These are phyloP conservation scores for Nannizziopsis barbatae DNA, from an alignment of 2,329 filamentous ascomycete genomes.

Conservation along the genomic window DNA sequence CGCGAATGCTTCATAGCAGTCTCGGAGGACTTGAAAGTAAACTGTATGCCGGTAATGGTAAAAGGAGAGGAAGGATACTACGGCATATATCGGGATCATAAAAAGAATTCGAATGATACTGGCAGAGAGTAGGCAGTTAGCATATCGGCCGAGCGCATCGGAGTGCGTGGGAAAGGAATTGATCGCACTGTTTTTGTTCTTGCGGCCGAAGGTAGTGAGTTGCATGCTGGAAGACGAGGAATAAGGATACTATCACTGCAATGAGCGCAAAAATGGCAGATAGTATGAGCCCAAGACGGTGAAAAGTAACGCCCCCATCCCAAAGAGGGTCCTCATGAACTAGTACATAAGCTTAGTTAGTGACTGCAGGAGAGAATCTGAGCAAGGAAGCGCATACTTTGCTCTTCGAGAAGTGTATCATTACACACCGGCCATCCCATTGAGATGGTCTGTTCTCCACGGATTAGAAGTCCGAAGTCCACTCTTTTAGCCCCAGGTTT, in stretches of 20 bases:
- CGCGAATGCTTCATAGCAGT: constrained; percentile 83
- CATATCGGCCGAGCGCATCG: neutral
- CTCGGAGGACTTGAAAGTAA: constrained; percentile 69
- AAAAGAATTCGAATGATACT: constrained; percentile 80
- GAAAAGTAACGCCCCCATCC: constrained; percentile 44
- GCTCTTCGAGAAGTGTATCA: constrained; percentile 38
- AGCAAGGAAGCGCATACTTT: constrained; percentile 25
- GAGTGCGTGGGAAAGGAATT: neutral
- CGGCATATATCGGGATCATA: constrained; percentile 73
- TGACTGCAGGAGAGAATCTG: neutral
- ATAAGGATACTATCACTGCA: constrained; percentile 41
- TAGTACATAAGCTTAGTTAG: constrained; percentile 15
- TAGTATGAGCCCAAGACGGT: constrained; percentile 45
- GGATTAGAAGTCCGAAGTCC: no score
- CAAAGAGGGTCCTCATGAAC: constrained; percentile 43
- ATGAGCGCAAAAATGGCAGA: constrained; percentile 44
- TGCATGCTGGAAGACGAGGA: constrained; percentile 47
- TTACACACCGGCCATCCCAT: constrained; percentile 33
- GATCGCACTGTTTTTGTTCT: constrained; percentile 48
- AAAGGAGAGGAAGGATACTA: constrained; percentile 62
- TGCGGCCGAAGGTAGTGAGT: constrained; percentile 49
- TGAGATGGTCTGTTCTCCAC: neutral
- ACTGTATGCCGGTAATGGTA: constrained; percentile 65
- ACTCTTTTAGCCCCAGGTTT: no score
- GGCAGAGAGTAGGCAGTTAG: neutral